phyloP scores from a whole-genome alignment of 2,329 filamentous ascomycete species.

The Cytospora paraplurivora region DNA sequence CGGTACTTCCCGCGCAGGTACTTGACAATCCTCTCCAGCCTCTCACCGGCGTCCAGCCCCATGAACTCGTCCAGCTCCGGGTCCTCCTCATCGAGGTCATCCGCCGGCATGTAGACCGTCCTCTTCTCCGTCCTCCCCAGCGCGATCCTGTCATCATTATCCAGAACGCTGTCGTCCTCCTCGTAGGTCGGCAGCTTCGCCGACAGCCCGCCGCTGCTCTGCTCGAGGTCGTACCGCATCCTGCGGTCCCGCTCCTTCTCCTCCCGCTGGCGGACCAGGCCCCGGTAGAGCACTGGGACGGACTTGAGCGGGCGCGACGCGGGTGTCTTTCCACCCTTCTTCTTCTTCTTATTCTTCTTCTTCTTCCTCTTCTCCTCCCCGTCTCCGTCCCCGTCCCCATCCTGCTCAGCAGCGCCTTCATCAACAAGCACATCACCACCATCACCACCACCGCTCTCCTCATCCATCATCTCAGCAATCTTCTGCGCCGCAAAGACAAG shows the following conservation, averaged over 20 bases:
- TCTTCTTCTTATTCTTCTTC: slow-evolving; percentile 36
- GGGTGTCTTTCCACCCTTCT: slow-evolving; percentile 38
- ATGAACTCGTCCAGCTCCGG: slow-evolving; percentile 80
- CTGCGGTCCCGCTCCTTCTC: slow-evolving; percentile 68
- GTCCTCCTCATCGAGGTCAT: slow-evolving; percentile 77
- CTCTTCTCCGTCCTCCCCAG: slow-evolving; percentile 55
- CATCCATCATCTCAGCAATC: slow-evolving; percentile 75
- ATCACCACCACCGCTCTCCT: slow-evolving; percentile 31
- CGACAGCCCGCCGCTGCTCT: slow-evolving; percentile 53
- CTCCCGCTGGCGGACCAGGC: slow-evolving; percentile 68
- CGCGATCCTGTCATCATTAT: slow-evolving; percentile 71
- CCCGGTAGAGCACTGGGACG: slow-evolving; percentile 79
- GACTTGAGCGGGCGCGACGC: slow-evolving; percentile 58
- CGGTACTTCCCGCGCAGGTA: slow-evolving; percentile 70
- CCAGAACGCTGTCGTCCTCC: slow-evolving; percentile 61
- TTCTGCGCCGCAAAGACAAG: slow-evolving; percentile 78
- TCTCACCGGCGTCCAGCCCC: slow-evolving; percentile 65
- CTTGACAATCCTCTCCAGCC: slow-evolving; percentile 65
- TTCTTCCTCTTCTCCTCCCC: slow-evolving; percentile 33
- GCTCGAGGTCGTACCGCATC: slow-evolving; percentile 66
- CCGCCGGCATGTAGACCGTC: slow-evolving; percentile 60
- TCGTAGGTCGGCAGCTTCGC: slow-evolving; percentile 63
- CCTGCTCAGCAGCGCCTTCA: slow-evolving; percentile 40
- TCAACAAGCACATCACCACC: slow-evolving; percentile 57
- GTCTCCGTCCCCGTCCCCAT: slow-evolving; percentile 27